A percentile compares a stretch with the other conserved stretches of the same genome.
Evolutionary conservation across 345 rosid species (phyloP).

Genomic region (Raphanus raphanistrum): DNA sequence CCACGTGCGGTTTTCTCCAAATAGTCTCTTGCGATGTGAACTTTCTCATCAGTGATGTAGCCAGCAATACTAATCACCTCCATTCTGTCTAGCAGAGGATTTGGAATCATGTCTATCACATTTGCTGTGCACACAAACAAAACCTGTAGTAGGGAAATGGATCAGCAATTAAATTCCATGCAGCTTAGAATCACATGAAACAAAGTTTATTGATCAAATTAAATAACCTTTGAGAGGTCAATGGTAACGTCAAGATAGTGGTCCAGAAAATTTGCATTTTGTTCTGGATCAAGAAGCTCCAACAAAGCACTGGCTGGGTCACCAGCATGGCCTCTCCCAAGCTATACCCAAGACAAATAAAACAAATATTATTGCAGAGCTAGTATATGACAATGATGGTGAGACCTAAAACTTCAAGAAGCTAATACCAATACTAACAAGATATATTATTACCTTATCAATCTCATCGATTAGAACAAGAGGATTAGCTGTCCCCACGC

Average conservation of each 20-base stretch:
- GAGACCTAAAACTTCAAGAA: not conserved
- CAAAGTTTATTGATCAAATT: not conserved
- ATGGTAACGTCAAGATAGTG: not conserved
- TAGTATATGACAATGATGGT: not conserved
- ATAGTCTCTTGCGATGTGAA: not conserved
- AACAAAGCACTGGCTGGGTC: not conserved
- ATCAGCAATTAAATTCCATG: not conserved
- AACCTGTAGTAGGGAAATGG: not conserved
- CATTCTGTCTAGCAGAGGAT: not conserved
- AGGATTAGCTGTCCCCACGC: not conserved
- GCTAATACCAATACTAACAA: not conserved
- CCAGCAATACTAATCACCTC: slow-evolving; percentile 1
- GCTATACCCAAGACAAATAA: not conserved
- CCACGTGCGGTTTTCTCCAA: not conserved
- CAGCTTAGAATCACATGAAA: not conserved
- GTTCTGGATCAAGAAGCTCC: not conserved
- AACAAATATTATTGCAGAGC: not conserved
- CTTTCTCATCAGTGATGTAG: not conserved
- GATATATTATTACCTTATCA: not conserved
- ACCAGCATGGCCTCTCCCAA: slow-evolving; percentile 1
- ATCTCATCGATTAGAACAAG: not conserved
- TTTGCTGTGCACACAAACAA: not conserved
- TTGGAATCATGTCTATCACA: slow-evolving; percentile 1
- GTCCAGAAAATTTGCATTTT: not conserved
- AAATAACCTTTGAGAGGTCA: not conserved